Evolutionary conservation across 2,329 filamentous ascomycete genomes (phyloP), one percentile per base, ranked within the genome.

Genomic region (Fusarium miscanthi): DNA sequence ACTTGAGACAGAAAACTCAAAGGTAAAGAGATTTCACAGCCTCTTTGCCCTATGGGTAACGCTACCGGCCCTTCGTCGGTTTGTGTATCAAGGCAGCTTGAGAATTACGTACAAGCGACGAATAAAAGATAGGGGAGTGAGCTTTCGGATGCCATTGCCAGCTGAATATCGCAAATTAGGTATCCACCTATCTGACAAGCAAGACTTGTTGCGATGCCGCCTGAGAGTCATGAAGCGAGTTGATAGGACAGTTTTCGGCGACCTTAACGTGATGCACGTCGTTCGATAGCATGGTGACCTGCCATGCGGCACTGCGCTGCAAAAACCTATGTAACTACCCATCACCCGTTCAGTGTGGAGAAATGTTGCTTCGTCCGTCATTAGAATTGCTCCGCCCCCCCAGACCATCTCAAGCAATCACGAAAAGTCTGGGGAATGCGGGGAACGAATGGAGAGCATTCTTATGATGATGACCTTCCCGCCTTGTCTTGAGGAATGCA

Each of bases 391-490:
- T 68, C 57, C 64, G 63, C 68, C 46, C 42, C 42, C 60, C 31
- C 38, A 60, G 43, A 23, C 27, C 35, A 54, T 42, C 60, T 45
- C 52, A 52, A 66, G 61, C 43, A 52, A 69, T 63, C 58, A 60
- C 56, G 9, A 56, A 61, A 61, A 71, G 66, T 73, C 70, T 71
- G 70, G 70, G 70, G 70, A 73, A 73, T 73, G 70, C 49, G 70
- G 70, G 70, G 70, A 53, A 58, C 66, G 59, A 61, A 63, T 61
- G 40, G 57, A 63, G 52, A 54, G 31, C 30, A 59, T 68, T 45
- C 23, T 59, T 52, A 33, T 51, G 14, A 27, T 30, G 33, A 61
- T 70, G 61, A 58, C 68, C 41, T 45, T 70, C 51, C 49, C 60
- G 67, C 60, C 46, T 43, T 43, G 40, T 38, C 25, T 46, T 19